Evolutionary conservation across 2,329 filamentous ascomycete species (phyloP), one percentile per base, ranked within the genome.

Genomic region (Diaporthe australafricana): DNA sequence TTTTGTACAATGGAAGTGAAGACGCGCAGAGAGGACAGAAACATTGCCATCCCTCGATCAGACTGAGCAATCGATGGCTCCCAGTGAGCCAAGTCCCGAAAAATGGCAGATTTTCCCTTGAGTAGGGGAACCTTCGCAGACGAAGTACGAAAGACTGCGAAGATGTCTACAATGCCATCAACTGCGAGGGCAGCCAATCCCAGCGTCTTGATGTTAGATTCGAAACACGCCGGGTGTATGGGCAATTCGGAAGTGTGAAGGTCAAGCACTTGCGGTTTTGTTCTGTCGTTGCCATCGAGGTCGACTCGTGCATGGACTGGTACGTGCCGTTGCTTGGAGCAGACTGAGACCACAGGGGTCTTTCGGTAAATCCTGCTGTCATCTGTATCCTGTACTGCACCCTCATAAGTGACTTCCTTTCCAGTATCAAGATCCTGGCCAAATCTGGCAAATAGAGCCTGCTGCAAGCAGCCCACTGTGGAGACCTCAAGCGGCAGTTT

Each of bases 11-110:
- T 25, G 8, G 67, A 70, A 3, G 42, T 22, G 20, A 70, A 70
- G 14, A 70, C 67, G 20, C 53, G 55, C 1, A 70, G 16, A 27
- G 53, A 40, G 3, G 67, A 70, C 40, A 70, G 20, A 17, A 70
- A 70, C 22, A 70, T 70, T n/a, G 67, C 67, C 53, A 52, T 60
- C 1, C 67, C 67, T 30, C 67, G 42, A 27, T 60, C 67, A 62
- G 53, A 52, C 45, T 70, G 67, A 9, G 52, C 20, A 22, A 20
- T 35, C 12, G 40, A 25, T 2, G 67, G 45, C 9, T 70, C 55
- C 67, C 55, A 70, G 32, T 62, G 53, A 22, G 67, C 32, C 30
- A 35, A 47, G 25, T 57, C 42, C 22, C 40, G 42, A 30, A 70
- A 70, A 22, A 70, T 70, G 3, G 53, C 42, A 16, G 67, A 70